Percentiles rank a stretch among this genome's conserved stretches.
Conservation (phyloP, 2,329 filamentous ascomycete genomes). For the Helotiales sp. region DNA sequence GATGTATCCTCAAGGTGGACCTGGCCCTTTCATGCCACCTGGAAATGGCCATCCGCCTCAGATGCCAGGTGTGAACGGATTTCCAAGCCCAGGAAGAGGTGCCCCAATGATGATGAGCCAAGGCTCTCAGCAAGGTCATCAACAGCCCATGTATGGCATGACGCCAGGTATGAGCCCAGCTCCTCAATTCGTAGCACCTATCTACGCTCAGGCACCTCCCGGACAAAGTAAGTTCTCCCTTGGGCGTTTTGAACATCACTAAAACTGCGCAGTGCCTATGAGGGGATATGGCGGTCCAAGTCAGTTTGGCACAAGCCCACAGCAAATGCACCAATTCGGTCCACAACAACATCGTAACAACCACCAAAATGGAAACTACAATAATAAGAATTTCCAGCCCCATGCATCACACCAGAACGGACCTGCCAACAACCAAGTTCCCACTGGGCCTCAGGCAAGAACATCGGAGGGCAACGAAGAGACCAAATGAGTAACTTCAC, state of each 20-base stretch:
- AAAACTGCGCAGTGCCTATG: slow-evolving; percentile 52
- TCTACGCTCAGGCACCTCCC: slow-evolving; percentile 68
- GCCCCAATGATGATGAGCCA: slow-evolving; percentile 95
- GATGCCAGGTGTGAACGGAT: slow-evolving; percentile 71
- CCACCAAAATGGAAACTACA: slow-evolving; percentile 50
- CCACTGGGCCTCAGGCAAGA: slow-evolving; percentile 39
- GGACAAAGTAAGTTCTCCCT: slow-evolving; percentile 65
- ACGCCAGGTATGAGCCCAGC: slow-evolving; percentile 73
- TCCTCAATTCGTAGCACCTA: slow-evolving; percentile 54
- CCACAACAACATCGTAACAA: slow-evolving; percentile 54
- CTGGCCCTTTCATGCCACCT: slow-evolving; percentile 63
- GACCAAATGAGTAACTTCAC: slow-evolving; percentile 43
- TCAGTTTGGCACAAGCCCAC: slow-evolving; percentile 66
- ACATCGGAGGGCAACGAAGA: slow-evolving; percentile 45
- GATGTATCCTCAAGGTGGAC: slow-evolving; percentile 76
- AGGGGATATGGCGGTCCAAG: slow-evolving; percentile 61
- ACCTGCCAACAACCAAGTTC: slow-evolving; percentile 38
- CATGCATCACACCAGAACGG: slow-evolving; percentile 40
- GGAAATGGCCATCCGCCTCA: slow-evolving; percentile 54
- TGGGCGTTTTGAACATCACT: slow-evolving; percentile 29
- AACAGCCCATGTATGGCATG: slow-evolving; percentile 66
- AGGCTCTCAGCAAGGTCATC: slow-evolving; percentile 87
- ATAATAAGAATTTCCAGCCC: slow-evolving; percentile 50
- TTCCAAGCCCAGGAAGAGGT: slow-evolving; percentile 82
- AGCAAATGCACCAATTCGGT: slow-evolving; percentile 58